Evolutionary conservation across 1,284 basidiomycete species (phyloP), one percentile per base, ranked within the genome.

Genomic region (Sutorius eximius): DNA sequence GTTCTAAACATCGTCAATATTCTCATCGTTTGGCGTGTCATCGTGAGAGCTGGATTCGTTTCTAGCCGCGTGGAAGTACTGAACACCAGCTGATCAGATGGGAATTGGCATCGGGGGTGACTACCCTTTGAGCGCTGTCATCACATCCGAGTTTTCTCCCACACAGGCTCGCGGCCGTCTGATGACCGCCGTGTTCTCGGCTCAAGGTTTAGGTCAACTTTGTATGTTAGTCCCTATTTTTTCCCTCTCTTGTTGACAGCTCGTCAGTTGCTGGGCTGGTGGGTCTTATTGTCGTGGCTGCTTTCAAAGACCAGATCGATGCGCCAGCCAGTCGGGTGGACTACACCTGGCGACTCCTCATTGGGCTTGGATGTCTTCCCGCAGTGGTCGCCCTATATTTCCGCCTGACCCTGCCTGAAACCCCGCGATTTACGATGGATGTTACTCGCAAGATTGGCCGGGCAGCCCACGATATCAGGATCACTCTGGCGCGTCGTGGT

Each of bases 401-500:
- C 66, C 78, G 81, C 33, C 71, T 82, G 32, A 80, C 78, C 1
- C 73, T 83, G 36, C 78, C 79, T 24, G 81, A 83, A 61, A 78
- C 80, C 0, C 73, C 84, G 41, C 82, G 84, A 52, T 88, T 82
- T 75, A 86, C 83, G 41, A 82, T 86, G 78, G 86, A 87, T 64
- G 73, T 87, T 52, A 81, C 85, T 68, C 77, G 81, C 50, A 81
- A 85, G 65, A 72, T 86, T 57, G 72, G 77, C 60, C 78, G 80
- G 60, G 82, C 82, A n/a, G 62, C 75, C 12, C 71, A 73, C 55
- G 81, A 84, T 61, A 81, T 81, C 47, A 65, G 71, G 43, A 76
- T 74, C 18, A 80, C 81, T 64, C 68, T 84, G 45, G 65, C 71
- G 42, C 72, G 71, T 24, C 64, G 65, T 4, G 70, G 66, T 16